Evolutionary conservation across 192 early-diverging fungal genomes (phyloP), one percentile per base, ranked within the genome.

Genomic region (Spinellus fusiger): DNA sequence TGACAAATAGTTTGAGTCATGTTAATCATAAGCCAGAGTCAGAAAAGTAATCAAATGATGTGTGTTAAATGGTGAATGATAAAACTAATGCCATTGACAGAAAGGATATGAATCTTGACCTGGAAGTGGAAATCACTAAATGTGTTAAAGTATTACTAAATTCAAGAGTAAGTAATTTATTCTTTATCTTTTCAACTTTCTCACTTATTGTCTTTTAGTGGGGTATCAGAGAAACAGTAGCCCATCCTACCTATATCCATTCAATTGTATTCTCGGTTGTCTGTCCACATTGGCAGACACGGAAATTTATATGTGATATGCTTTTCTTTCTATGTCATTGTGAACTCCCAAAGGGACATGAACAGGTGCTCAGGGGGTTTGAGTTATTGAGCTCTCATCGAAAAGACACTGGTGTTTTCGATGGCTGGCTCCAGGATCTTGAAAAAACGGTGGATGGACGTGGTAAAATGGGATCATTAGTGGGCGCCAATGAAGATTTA

Each of bases 131-230:
- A 71, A 85, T 91, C 56, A 80, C 87, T 23, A 87, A 86, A 55
- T 89, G 88, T 65, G 80, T 91, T 53, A 89, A 91, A 61, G 78
- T 82, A 0, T 55, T 91, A 12, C 73, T 91, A 49, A 91, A 91
- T 52, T 83, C 78, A 50, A 67, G 76, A 71, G 73, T 70, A 71
- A 23, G 61, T 54, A 23, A 22, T 61, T 15, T 26, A 1, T 35
- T 44, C 7, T 12, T 47, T 26, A 27, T 15, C 28, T 8, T 25
- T 16, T 7, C 5, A 22, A 1, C 6, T 31, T 51, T 27, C 3
- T 25, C 13, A 23, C 26, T 31, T 31, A 31, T 62, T 10, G 5
- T 12, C 10, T 29, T 52, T 8, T 58, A 85, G 74, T 89, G 84
- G 82, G 89, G 89, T 27, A 88, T 84, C 2, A 79, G 82, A 65